Evolutionary conservation across 2,329 filamentous ascomycete species (phyloP), one percentile per base, ranked within the genome.

Genomic region (Zymoseptoria tritici): DNA sequence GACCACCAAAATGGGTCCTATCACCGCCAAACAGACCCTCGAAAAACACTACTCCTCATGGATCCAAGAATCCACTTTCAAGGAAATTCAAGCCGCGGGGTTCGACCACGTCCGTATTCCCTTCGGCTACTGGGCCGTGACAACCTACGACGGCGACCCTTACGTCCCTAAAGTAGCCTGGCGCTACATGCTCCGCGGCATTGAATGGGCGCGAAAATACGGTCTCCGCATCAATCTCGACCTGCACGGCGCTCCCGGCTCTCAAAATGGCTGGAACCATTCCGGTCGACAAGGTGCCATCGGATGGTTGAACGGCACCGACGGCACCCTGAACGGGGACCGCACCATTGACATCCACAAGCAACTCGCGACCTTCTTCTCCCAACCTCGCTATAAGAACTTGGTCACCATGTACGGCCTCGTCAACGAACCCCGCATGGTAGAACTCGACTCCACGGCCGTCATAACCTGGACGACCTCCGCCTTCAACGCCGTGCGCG

Each of bases 231-330:
- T 99, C 49, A 97, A 97, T 64, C 84, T 99, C 3, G 94, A 99
- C 73, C 78, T 97, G 4, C 94, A 99, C 76, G 91, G 83, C n/a
- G 80, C 94, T 0, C 93, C 93, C 0, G 94, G 94, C 0, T 93
- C 89, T 62, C 94, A 97, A 71, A 99, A 99, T 70, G 94, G 94
- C 1, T 97, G 93, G 93, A 97, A 97, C 69, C 94, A 99, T 74
- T 95, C 90, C 67, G 94, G 94, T 0, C 85, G 86, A 9, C 87
- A 89, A 72, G 93, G 94, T 1, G 62, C 76, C 1, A 93, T 97
- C 64, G 82, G 85, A 24, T 99, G 94, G 94, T 78, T 97, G 49
- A 94, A 94, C 68, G 94, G 94, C n/a, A 88, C 90, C 0, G 81
- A 96, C 70, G 93, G 94, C 9, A 79, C 82, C 1, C 74, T 85